Evolutionary conservation across 2,329 filamentous ascomycete species (phyloP).

Genomic region (Magnaporthales sp.): DNA sequence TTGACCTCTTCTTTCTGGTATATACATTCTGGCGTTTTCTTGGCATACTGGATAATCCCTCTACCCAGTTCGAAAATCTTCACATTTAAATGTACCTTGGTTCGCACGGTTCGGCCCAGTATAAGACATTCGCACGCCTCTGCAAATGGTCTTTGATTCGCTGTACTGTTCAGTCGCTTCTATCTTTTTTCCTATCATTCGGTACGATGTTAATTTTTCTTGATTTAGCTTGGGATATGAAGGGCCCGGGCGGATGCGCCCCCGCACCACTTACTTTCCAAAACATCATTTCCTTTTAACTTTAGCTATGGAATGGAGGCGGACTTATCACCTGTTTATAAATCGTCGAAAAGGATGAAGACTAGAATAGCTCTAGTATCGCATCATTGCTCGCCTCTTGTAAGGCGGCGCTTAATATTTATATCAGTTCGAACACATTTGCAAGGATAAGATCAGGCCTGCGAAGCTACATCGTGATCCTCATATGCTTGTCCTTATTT

Average conservation of each 20-base stretch:
- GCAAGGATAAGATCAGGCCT: background rate
- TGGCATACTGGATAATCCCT: background rate
- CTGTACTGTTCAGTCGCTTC: background rate
- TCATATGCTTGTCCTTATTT: background rate
- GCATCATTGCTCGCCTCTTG: background rate
- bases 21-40: conserved; percentile 16
- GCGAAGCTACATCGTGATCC: background rate
- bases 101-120: background rate
- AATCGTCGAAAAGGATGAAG: background rate
- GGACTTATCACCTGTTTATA: background rate
- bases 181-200: background rate
- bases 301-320: background rate
- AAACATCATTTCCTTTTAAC: background rate
- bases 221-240: background rate
- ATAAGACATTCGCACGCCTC: background rate
- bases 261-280: background rate
- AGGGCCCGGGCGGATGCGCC: background rate
- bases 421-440: background rate
- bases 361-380: background rate
- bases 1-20: conserved; percentile 12
- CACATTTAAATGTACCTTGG: background rate
- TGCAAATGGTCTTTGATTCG: background rate
- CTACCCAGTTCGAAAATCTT: background rate
- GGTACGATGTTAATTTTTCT: background rate
- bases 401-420: background rate